Evolutionary conservation across 768 basidiomycete genomes (phyloP), one percentile per base, ranked within the genome.

Genomic region (Boletus sp.): DNA sequence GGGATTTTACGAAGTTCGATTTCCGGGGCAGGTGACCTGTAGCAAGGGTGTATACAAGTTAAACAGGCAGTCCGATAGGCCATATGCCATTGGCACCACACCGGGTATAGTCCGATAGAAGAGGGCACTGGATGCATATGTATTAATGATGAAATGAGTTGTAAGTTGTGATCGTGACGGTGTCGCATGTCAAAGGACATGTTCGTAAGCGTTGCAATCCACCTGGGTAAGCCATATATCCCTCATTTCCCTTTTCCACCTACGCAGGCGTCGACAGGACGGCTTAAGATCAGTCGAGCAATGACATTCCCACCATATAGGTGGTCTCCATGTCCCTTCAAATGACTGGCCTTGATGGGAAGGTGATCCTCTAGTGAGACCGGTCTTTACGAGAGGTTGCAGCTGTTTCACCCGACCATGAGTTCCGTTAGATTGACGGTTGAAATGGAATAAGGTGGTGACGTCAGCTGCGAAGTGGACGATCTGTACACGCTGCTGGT

Each of bases 401-500:
- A 25, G 42, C 32, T 41, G 54, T 39, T 47, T 56, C 19, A 35
- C 38, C 19, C 53, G 45, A 42, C 53, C 30, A 46, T 35, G 46
- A 32, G 44, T 46, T 54, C 41, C 51, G 7, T 55, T 51, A 34
- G 68, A 64, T 35, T 55, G 64, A n/a, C 60, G 60, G 11, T 66
- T 60, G 6, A 65, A 58, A 7, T 60, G 65, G 14, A 78, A 80
- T 9, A 85, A 73, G 0, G 84, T 84, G 5, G 67, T 51, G 0
- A 66, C 48, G 30, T 74, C 72, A 1, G 79, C 73, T 8, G 84
- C 84, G 53, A 79, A 86, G 30, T 62, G 65, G 57, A 75, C 77
- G 32, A 88, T 76, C 8, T 77, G 78, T 57, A 79, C 71, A 21
- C 78, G 78, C 60, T 88, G 86, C 2, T 71, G 67, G 19, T 75